These are phyloP conservation scores for Agrostemma githago DNA, from an alignment of 148 eudicot genomes.

Conservation along the genomic window DNA sequence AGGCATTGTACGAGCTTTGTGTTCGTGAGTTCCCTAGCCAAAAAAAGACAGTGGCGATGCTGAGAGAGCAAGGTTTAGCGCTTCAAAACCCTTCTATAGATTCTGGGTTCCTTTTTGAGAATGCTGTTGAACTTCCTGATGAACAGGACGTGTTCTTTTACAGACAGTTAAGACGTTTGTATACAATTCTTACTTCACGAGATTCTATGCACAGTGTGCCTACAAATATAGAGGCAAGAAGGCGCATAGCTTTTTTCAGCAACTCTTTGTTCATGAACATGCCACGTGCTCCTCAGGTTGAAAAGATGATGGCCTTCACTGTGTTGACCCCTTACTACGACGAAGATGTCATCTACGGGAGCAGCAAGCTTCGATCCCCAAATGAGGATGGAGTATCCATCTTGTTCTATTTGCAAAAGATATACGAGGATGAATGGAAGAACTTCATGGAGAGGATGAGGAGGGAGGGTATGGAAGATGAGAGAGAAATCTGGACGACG, in stretches of 20 bases:
- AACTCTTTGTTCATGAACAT: slow-evolving; percentile 95
- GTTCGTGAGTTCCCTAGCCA: slow-evolving; percentile 57
- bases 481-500: slow-evolving; percentile 47
- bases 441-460: slow-evolving; percentile 84
- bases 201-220: slow-evolving; percentile 89
- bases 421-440: slow-evolving; percentile 85
- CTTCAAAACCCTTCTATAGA: slow-evolving; percentile 36
- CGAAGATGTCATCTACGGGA: slow-evolving; percentile 74
- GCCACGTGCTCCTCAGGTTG: slow-evolving; percentile 91
- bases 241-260: slow-evolving; percentile 83
- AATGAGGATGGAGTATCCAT: slow-evolving; percentile 90
- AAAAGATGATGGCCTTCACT: slow-evolving; percentile 90
- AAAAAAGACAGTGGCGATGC: slow-evolving; percentile 36
- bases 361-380: slow-evolving; percentile 52
- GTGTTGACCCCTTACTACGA: slow-evolving; percentile 92
- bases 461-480: slow-evolving; percentile 78
- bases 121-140: slow-evolving; percentile 65
- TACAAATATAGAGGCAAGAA: slow-evolving; percentile 60
- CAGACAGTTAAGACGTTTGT: slow-evolving; percentile 70
- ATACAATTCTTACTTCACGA: slow-evolving; percentile 61
- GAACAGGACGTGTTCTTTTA: slow-evolving; percentile 50
- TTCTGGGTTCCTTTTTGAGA: slow-evolving; percentile 58
- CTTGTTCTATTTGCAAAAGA: slow-evolving; percentile 84
- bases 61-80: slow-evolving; percentile 61
- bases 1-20: slow-evolving; percentile 70